A percentile compares a stretch with the other conserved stretches of the same genome.
These are phyloP conservation scores for Corynespora cassiicola DNA, from an alignment of 2,329 filamentous ascomycete species.

Conservation along the genomic window DNA sequence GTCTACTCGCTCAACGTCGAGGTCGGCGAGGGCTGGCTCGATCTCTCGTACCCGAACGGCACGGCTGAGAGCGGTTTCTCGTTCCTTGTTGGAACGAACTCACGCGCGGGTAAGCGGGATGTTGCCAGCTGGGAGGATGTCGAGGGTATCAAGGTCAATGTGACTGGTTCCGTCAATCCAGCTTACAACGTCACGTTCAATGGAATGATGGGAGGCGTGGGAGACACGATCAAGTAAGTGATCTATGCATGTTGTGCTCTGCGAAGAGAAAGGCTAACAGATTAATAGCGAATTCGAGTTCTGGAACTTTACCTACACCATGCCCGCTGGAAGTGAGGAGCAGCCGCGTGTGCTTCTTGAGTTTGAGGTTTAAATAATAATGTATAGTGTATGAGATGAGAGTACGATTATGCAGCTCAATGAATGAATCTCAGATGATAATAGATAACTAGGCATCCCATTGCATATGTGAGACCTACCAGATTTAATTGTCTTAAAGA, in stretches of 20 bases:
- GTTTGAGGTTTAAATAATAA: slow-evolving; percentile 28
- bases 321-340: slow-evolving; percentile 33
- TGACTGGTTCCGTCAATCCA: slow-evolving; percentile 54
- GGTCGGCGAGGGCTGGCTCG: slow-evolving; percentile 45
- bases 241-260: background rate
- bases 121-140: slow-evolving; percentile 57
- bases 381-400: too few relatives aligned
- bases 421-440: too few relatives aligned
- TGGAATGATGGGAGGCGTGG: slow-evolving; percentile 48
- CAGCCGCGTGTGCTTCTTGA: slow-evolving; percentile 30
- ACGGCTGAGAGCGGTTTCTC: slow-evolving; percentile 58
- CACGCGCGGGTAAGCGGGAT: slow-evolving; percentile 50
- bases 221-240: slow-evolving; percentile 46
- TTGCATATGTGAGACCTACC: too few relatives aligned
- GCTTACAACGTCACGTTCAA: slow-evolving; percentile 52
- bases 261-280: slow-evolving; percentile 5
- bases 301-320: slow-evolving; percentile 52
- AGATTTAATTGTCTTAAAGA: too few relatives aligned
- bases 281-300: slow-evolving; percentile 45
- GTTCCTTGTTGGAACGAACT: slow-evolving; percentile 57
- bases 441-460: too few relatives aligned
- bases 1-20: slow-evolving; percentile 26
- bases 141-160: slow-evolving; percentile 54
- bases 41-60: slow-evolving; percentile 62
- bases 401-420: too few relatives aligned